phyloP scores from a whole-genome alignment of 495 filamentous ascomycete genomes.

The Penicillium ochrochloron region DNA sequence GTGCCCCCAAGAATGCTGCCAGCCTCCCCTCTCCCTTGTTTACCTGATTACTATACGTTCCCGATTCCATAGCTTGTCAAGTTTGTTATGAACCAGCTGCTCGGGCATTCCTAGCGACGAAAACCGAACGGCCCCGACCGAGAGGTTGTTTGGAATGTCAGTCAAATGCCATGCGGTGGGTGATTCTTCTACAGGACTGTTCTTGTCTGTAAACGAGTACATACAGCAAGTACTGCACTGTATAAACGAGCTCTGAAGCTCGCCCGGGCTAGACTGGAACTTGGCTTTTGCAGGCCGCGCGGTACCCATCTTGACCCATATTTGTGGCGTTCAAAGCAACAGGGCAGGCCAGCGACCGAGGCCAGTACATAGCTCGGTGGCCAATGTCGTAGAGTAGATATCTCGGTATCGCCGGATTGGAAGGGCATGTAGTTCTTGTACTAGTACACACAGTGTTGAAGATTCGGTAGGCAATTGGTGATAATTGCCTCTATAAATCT shows the following conservation, averaged over 20 bases:
- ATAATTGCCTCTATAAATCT: neutral
- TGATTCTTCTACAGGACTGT: neutral
- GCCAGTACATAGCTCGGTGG: neutral
- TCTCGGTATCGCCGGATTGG: neutral
- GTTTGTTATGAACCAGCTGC: neutral
- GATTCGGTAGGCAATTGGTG: neutral
- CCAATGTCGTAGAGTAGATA: neutral
- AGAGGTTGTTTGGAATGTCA: neutral
- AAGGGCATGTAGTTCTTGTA: neutral
- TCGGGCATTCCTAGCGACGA: neutral
- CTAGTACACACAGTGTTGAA: neutral
- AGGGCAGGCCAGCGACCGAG: neutral
- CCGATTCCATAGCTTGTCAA: neutral
- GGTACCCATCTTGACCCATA: constrained; percentile 14
- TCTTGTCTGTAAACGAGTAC: too few relatives aligned
- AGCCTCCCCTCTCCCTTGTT: neutral
- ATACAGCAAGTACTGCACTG: neutral
- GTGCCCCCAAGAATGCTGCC: constrained; percentile 5
- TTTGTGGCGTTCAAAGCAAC: constrained; percentile 17
- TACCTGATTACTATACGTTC: neutral
- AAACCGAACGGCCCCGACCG: constrained; percentile 6
- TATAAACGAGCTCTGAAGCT: neutral
- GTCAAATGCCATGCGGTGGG: neutral
- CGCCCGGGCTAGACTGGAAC: neutral
- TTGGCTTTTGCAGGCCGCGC: constrained; percentile 13